Evolutionary conservation across 768 basidiomycete species (phyloP).

Genomic region (Guyanaporus albipodus): DNA sequence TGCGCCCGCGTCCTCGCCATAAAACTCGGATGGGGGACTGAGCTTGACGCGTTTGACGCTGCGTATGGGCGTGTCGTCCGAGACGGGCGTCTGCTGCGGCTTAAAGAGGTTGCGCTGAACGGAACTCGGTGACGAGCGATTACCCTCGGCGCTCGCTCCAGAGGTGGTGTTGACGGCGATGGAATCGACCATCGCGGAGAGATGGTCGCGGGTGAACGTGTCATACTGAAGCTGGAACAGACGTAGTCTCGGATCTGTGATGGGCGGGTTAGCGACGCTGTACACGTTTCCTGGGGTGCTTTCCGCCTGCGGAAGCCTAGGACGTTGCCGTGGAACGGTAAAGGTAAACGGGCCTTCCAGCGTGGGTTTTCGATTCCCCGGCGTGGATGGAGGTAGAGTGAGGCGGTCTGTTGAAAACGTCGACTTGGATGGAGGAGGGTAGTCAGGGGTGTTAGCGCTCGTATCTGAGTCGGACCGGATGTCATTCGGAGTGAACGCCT

Average conservation of each 20-base stretch:
- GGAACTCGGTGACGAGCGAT: constrained; percentile 44
- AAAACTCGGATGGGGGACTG: constrained; percentile 61
- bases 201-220: constrained; percentile 91
- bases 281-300: constrained; percentile 47
- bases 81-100: constrained; percentile 42
- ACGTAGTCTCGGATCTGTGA: constrained; percentile 71
- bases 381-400: constrained; percentile 14
- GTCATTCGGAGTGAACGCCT: constrained; percentile 33
- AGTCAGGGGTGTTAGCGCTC: no score
- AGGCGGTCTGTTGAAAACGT: constrained; percentile 8
- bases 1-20: constrained; percentile 46
- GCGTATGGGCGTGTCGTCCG: constrained; percentile 51
- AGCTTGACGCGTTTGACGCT: constrained; percentile 80
- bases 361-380: constrained; percentile 42
- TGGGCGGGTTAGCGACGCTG: constrained; percentile 29
- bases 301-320: constrained; percentile 49
- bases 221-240: constrained; percentile 95
- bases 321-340: constrained; percentile 48
- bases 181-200: constrained; percentile 91
- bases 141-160: constrained; percentile 43
- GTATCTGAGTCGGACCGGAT: constrained; percentile 24
- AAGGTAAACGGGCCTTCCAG: constrained; percentile 73
- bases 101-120: constrained; percentile 41
- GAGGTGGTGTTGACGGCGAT: constrained; percentile 81
- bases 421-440: constrained; percentile 6